These are phyloP conservation scores for Zangia roseola DNA, from an alignment of 768 basidiomycete species.

Conservation along the genomic window DNA sequence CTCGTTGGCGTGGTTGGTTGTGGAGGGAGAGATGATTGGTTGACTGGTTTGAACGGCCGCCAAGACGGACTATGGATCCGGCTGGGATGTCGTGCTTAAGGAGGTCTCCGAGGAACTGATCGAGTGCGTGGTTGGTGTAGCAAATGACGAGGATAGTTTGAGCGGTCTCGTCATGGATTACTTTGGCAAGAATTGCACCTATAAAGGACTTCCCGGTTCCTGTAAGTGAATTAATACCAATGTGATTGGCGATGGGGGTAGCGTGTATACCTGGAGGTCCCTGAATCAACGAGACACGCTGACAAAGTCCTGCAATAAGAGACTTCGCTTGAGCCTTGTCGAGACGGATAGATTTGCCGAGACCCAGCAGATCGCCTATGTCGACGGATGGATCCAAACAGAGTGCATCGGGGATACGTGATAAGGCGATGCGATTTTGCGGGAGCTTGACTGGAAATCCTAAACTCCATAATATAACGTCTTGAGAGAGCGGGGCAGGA, in stretches of 20 bases:
- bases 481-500: slow-evolving; percentile 42
- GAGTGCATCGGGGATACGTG: slow-evolving; percentile 31
- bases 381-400: slow-evolving; percentile 36
- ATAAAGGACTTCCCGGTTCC: slow-evolving; percentile 76
- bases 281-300: slow-evolving; percentile 61
- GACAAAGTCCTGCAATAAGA: slow-evolving; percentile 52
- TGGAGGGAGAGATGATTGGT: slow-evolving; percentile 48
- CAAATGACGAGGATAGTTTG: slow-evolving; percentile 63
- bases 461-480: slow-evolving; percentile 55
- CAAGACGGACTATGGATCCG: slow-evolving; percentile 49
- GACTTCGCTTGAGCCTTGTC: slow-evolving; percentile 49
- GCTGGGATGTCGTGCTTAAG: slow-evolving; percentile 58
- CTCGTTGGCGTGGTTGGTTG: slow-evolving; percentile 32
- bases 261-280: slow-evolving; percentile 62
- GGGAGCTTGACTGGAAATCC: slow-evolving; percentile 18
- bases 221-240: slow-evolving; percentile 16
- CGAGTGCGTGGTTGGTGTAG: slow-evolving; percentile 72
- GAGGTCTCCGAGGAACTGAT: slow-evolving; percentile 63
- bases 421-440: neutral
- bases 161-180: slow-evolving; percentile 45
- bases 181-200: slow-evolving; percentile 61
- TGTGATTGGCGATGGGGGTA: no score
- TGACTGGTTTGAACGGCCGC: slow-evolving; percentile 49
- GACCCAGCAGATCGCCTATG: slow-evolving; percentile 38
- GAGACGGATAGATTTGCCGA: slow-evolving; percentile 42